phyloP scores from a whole-genome alignment of 2,329 filamentous ascomycete species.

The Colletotrichum sojae region DNA sequence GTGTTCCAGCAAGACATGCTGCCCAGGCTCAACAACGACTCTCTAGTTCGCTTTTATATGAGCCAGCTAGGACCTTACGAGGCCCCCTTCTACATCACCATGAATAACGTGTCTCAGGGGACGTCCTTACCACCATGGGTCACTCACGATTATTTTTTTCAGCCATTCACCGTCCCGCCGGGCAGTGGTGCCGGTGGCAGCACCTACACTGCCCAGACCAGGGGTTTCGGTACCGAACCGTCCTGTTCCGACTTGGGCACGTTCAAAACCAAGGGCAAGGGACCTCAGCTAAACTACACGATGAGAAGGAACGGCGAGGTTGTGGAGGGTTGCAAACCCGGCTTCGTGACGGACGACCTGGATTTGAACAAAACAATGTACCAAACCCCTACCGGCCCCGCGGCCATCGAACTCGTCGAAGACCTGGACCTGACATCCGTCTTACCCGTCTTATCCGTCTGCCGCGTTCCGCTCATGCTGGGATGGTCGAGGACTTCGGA shows the following conservation, averaged over 20 bases:
- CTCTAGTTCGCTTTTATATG: constrained; percentile 1
- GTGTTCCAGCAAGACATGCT: constrained; percentile 39
- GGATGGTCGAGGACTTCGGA: constrained; percentile 45
- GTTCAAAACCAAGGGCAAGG: neutral
- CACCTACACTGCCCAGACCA: constrained; percentile 41
- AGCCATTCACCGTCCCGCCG: constrained; percentile 54
- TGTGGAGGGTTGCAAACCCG: too few species aligned
- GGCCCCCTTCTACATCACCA: constrained; percentile 51
- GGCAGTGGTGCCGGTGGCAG: neutral
- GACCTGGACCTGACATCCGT: too few species aligned
- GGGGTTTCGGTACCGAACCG: constrained; percentile 47
- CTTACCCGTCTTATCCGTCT: constrained; percentile 13
- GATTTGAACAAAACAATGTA: too few species aligned
- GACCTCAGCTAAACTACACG: constrained; percentile 12
- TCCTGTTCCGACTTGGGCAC: constrained; percentile 6
- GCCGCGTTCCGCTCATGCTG: constrained; percentile 40
- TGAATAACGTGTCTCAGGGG: constrained; percentile 60
- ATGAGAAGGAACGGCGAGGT: neutral
- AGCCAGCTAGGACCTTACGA: constrained; percentile 35
- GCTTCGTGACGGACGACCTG: too few species aligned
- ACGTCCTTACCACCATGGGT: constrained; percentile 66
- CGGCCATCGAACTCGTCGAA: too few species aligned
- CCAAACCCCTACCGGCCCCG: too few species aligned
- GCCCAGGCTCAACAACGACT: constrained; percentile 43
- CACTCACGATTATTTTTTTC: constrained; percentile 59